These are phyloP conservation scores for Macadamia tetraphylla DNA, from an alignment of 164 flowering plant genomes.

Conservation along the genomic window DNA sequence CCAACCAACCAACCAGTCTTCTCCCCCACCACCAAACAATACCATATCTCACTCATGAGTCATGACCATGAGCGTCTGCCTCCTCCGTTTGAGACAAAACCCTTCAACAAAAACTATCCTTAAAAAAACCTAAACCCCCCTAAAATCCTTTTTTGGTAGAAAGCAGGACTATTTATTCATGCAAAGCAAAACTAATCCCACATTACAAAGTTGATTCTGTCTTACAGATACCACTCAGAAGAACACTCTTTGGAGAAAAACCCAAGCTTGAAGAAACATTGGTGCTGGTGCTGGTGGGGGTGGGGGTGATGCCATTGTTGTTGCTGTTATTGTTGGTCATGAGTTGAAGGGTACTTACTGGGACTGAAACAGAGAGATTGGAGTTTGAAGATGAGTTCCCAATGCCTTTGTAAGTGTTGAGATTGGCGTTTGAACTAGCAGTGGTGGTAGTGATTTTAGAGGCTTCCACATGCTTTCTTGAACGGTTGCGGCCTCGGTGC, in stretches of 20 bases:
- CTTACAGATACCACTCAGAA: conserved; percentile 23
- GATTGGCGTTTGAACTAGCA: conserved; percentile 1
- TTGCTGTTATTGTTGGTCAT: conserved; percentile 10
- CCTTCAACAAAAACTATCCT: too few relatives aligned
- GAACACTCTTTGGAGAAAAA: conserved; percentile 45
- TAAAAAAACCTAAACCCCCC: too few relatives aligned
- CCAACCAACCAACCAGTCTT: too few relatives aligned
- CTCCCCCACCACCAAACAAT: too few relatives aligned
- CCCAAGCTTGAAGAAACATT: conserved; percentile 16
- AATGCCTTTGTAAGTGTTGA: background rate
- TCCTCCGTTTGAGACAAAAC: too few relatives aligned
- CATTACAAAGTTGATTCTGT: conserved; percentile 15
- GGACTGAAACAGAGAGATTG: conserved; percentile 15
- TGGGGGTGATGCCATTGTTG: background rate
- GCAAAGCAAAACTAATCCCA: background rate
- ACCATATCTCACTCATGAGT: too few relatives aligned
- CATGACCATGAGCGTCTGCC: too few relatives aligned
- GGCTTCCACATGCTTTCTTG: conserved; percentile 84
- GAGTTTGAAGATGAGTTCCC: conserved; percentile 10
- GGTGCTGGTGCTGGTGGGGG: background rate
- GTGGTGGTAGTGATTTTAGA: background rate
- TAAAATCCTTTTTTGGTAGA: too few relatives aligned
- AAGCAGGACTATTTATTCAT: too few relatives aligned
- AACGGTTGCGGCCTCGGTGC: conserved; percentile 73
- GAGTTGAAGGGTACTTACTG: conserved; percentile 17